Evolutionary conservation across 257 asterid species (phyloP), one percentile per base, ranked within the genome.

Genomic region (Forsythia suspensa): DNA sequence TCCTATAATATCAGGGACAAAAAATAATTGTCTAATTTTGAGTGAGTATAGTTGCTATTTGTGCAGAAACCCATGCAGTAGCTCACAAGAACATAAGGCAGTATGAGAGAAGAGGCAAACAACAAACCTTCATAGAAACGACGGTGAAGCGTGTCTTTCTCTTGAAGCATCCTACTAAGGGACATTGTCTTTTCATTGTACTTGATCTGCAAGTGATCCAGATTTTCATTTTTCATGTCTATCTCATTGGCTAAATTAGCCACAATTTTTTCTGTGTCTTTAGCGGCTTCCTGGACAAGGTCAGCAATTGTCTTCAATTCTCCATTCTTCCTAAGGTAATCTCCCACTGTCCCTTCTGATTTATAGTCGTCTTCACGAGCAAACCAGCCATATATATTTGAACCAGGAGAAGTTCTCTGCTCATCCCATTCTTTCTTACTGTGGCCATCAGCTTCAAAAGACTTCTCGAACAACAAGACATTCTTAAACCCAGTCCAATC

Each of bases 131-230:
- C 99, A 84, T 55, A 77, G 77, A 91, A 93, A 79, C 87, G 70
- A 66, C 90, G 98, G 85, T 93, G 94, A 70, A 91, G 91, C 34
- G 79, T 84, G 68, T 93, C 98, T 84, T 93, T 95, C 94, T 93
- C 98, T 82, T 86, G 91, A 73, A 92, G 92, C 96, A 92, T 85
- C 88, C 94, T 88, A 85, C 89, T 86, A 38, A 91, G 87, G 3
- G 97, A 89, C 87, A 91, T 39, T 21, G 88, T 84, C 87, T 83
- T 90, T 79, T 76, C 87, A 70, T 90, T 90, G 87, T 76, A 89
- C 76, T 82, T 84, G 24, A 79, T 85, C 84, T 83, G 90, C 83
- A 95, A 72, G 87, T 88, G 84, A 80, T 91, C 90, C 82, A 92
- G 84, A 81, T 91, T 89, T 70, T 88, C 93, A 78, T 88, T 95